These are phyloP conservation scores for Noccaea caerulescens DNA, from an alignment of 345 rosid species.

Conservation along the genomic window DNA sequence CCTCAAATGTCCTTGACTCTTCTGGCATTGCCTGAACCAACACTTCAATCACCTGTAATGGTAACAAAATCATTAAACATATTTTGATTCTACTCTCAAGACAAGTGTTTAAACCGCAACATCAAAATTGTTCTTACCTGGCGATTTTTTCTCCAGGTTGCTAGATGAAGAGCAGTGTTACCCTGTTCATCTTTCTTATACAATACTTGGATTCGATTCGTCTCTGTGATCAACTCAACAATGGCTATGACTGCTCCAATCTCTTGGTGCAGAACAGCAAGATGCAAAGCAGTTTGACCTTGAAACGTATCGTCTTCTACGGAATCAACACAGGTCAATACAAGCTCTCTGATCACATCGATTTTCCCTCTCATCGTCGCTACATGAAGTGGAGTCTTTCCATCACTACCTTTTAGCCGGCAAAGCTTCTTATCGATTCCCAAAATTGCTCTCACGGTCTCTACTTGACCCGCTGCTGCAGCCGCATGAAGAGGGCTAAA, in stretches of 20 bases:
- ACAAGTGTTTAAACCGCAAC: background rate
- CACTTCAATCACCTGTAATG: slow-evolving; percentile 55
- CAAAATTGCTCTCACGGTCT: slow-evolving; percentile 45
- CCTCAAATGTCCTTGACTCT: slow-evolving; percentile 40
- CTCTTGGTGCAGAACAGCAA: slow-evolving; percentile 48
- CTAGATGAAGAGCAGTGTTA: slow-evolving; percentile 53
- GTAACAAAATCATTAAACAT: background rate
- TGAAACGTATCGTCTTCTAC: slow-evolving; percentile 44
- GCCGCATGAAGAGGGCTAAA: slow-evolving; percentile 55
- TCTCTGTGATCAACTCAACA: slow-evolving; percentile 48
- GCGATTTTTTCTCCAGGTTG: slow-evolving; percentile 51
- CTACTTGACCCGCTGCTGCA: slow-evolving; percentile 47
- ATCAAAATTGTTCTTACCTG: slow-evolving; percentile 28
- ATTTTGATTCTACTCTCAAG: background rate
- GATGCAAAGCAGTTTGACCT: slow-evolving; percentile 53
- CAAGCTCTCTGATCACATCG: slow-evolving; percentile 47
- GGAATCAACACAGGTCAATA: slow-evolving; percentile 48
- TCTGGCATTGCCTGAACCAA: slow-evolving; percentile 40
- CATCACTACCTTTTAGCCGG: slow-evolving; percentile 45
- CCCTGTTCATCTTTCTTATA: slow-evolving; percentile 50
- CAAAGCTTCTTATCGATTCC: slow-evolving; percentile 45
- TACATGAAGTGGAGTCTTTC: slow-evolving; percentile 49
- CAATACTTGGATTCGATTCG: slow-evolving; percentile 38
- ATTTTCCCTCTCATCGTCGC: slow-evolving; percentile 49
- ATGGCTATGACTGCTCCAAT: slow-evolving; percentile 35